Evolutionary conservation across 495 filamentous ascomycete species (phyloP), one percentile per base, ranked within the genome.

Genomic region (Echria macrotheca): DNA sequence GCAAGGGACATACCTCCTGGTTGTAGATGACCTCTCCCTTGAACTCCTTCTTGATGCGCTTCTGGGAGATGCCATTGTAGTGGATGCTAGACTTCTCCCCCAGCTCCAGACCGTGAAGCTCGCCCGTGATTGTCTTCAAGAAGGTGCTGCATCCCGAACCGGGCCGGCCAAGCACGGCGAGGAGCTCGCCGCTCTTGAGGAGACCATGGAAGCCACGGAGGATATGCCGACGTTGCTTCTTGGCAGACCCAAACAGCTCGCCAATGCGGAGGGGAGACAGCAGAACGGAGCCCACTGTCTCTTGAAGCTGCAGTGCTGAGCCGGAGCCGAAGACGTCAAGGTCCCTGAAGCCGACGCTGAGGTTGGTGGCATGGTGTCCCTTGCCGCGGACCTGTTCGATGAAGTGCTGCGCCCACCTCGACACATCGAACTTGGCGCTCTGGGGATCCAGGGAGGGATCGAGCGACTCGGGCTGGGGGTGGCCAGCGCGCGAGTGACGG

Each of bases 91-190:
- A 71, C 14, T 56, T 44, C 17, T 76, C 55, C 1, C 65, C 67
- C 5, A 81, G 41, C 3, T 56, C 43, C 47, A 79, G 65, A 2
- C 76, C 76, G 28, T 78, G 75, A 44, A 78, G 76, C 55, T 89
- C 81, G 31, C 85, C 85, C 5, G 81, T 75, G 11, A 90, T 68
- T 7, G 82, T 81, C 68, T 87, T 87, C 36, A 90, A 61, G 50
- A 91, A 81, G 3, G 87, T 90, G 2, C 50, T 61, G 50, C 61
- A 68, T 14, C 69, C 60, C 2, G 52, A 57, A 49, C 82, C 89
- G 5, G 89, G 89, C 12, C 82, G 77, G 12, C 87, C 87, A 11
- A 95, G 73, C 0, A 91, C 88, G 5, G 89, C 74, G 25, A 91
- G 67, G 78, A 93, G 83, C 65, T 95, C 87, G 14, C 89, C 87